phyloP scores from a whole-genome alignment of 2,329 filamentous ascomycete genomes.

The Decorospora gaudefroyi region DNA sequence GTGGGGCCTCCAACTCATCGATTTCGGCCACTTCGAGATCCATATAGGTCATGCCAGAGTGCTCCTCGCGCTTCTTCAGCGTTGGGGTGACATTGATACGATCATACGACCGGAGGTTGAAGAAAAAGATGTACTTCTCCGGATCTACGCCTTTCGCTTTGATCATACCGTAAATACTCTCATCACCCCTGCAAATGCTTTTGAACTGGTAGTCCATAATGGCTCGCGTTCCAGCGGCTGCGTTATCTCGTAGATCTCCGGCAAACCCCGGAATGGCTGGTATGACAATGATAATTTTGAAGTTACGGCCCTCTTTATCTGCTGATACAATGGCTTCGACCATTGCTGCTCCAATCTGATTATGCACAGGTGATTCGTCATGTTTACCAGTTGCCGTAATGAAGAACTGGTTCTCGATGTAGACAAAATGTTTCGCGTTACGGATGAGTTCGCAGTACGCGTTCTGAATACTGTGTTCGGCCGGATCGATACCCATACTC shows the following conservation, averaged over 20 bases:
- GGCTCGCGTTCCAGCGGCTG: slow-evolving; percentile 78
- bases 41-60: slow-evolving; percentile 81
- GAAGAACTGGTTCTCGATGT: slow-evolving; percentile 99
- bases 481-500: slow-evolving; percentile 82
- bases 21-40: slow-evolving; percentile 87
- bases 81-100: slow-evolving; percentile 81
- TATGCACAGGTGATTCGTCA: slow-evolving; percentile 83
- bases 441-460: slow-evolving; percentile 84
- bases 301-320: slow-evolving; percentile 80
- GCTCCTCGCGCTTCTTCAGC: slow-evolving; percentile 74
- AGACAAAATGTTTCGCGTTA: slow-evolving; percentile 88
- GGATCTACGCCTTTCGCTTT: slow-evolving; percentile 75
- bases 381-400: slow-evolving; percentile 77
- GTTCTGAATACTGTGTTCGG: slow-evolving; percentile 83
- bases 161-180: slow-evolving; percentile 87
- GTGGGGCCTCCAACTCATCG: slow-evolving; percentile 74
- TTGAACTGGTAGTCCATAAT: slow-evolving; percentile 99
- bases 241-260: slow-evolving; percentile 81
- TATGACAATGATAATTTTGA: slow-evolving; percentile 86
- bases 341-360: slow-evolving; percentile 84
- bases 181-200: slow-evolving; percentile 85
- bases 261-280: slow-evolving; percentile 93
- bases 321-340: slow-evolving; percentile 87
- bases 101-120: slow-evolving; percentile 92
- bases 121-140: slow-evolving; percentile 80